Conservation (phyloP, 805 yeast species). For the Suhomyces kilbournensis region DNA sequence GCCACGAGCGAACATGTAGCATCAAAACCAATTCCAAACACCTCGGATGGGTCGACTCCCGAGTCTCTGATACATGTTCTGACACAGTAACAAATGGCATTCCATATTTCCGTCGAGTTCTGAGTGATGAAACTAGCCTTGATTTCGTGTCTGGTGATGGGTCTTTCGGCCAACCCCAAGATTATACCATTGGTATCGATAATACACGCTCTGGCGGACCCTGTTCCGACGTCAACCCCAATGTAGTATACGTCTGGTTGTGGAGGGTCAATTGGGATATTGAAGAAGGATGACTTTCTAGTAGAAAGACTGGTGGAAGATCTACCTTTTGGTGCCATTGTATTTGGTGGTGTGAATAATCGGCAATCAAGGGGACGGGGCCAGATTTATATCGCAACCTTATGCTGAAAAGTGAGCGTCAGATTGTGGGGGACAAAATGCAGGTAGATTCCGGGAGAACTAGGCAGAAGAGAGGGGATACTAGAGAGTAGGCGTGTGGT, state of each 20-base stretch:
- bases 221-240: slow-evolving; percentile 97
- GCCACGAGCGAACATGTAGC: slow-evolving; percentile 96
- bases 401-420: background rate
- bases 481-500: background rate
- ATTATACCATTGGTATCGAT: slow-evolving; percentile 83
- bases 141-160: slow-evolving; percentile 73
- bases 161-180: slow-evolving; percentile 72
- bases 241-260: slow-evolving; percentile 55
- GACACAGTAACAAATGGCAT: slow-evolving; percentile 78
- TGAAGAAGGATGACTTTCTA: slow-evolving; percentile 38
- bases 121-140: slow-evolving; percentile 78
- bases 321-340: slow-evolving; percentile 15
- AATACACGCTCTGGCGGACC: slow-evolving; percentile 92
- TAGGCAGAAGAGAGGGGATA: background rate
- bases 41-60: slow-evolving; percentile 61
- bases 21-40: slow-evolving; percentile 91
- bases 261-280: slow-evolving; percentile 30
- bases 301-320: slow-evolving; percentile 41
- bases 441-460: background rate
- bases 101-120: slow-evolving; percentile 89
- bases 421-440: background rate
- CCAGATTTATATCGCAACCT: background rate
- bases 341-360: background rate
- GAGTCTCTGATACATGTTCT: slow-evolving; percentile 71
- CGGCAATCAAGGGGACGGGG: background rate